Evolutionary conservation across 2,329 filamentous ascomycete genomes (phyloP), one percentile per base, ranked within the genome.

Genomic region (Emericellopsis atlantica): DNA sequence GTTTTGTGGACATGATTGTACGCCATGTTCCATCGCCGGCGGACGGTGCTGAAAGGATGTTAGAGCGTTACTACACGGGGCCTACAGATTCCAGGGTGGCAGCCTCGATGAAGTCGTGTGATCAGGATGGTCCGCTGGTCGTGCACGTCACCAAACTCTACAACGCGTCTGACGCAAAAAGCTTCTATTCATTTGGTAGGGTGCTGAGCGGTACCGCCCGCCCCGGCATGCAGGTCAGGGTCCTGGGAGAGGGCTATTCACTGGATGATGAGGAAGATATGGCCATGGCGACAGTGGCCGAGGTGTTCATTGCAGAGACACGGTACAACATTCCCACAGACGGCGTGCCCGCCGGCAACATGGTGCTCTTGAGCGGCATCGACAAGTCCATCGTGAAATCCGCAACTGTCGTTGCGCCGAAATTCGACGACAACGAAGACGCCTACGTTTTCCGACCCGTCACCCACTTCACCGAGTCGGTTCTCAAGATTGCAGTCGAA

Each of bases 311-410:
- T 49, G 84, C 83, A 7, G 87, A 96, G 61, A 89, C 89, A 21
- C 72, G 89, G 54, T 98, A 98, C 64, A 95, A 89, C 49, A 84
- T 98, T 37, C 79, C 87, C 3, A 89, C 86, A 0, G 87, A 88
- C 50, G 92, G 92, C 39, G 80, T 98, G 22, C 92, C 92, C 6
- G 92, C 92, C 1, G 92, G 92, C 35, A 95, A 93, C 56, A 84
- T 87, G 70, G 90, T 93, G 12, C 67, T 98, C n/a, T 71, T 98
- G 14, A 80, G 84, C 42, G 92, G 90, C 12, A 81, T 98, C 23
- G 90, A 96, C 66, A 96, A 96, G 60, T 95, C 89, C 5, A 96
- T 98, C 51, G 87, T 96, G 64, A 98, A 98, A 64, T 90, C 88
- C 3, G 92, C 92, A 8, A 98, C 92, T 0, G 72, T 98, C 37